These are phyloP conservation scores for Manihot esculenta DNA, from an alignment of 441 rosid genomes.

Conservation along the genomic window DNA sequence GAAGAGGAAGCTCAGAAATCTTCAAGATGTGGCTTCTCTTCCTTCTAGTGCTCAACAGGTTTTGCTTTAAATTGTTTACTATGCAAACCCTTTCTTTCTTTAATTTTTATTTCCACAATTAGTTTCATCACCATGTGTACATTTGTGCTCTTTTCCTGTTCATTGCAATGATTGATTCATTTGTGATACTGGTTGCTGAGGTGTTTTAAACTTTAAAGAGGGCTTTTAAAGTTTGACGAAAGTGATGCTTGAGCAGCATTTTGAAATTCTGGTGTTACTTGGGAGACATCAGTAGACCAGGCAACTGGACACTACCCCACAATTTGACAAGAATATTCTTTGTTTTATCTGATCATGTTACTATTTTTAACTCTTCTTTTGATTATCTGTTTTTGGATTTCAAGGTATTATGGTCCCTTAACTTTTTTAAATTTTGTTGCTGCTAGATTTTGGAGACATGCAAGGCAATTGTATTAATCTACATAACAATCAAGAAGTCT, in stretches of 20 bases:
- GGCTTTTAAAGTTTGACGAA: neutral
- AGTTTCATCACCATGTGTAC: slow-evolving; percentile 7
- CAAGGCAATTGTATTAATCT: neutral
- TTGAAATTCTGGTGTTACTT: neutral
- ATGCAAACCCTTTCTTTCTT: too few relatives aligned
- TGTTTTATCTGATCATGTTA: slow-evolving; percentile 3
- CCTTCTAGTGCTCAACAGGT: slow-evolving; percentile 27
- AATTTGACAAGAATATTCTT: slow-evolving; percentile 8
- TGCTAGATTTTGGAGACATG: neutral
- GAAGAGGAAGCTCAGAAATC: slow-evolving; percentile 47
- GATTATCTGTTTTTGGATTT: neutral
- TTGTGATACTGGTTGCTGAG: slow-evolving; percentile 16
- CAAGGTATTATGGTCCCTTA: neutral
- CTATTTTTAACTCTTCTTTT: too few relatives aligned
- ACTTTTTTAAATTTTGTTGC: neutral
- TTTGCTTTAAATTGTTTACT: neutral
- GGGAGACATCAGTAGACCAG: slow-evolving; percentile 11
- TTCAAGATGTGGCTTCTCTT: slow-evolving; percentile 36
- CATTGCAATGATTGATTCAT: slow-evolving; percentile 8
- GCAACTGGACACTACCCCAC: slow-evolving; percentile 2
- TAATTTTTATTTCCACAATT: too few relatives aligned
- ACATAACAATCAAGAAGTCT: neutral
- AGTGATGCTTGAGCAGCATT: slow-evolving; percentile 3
- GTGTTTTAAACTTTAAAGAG: slow-evolving; percentile 14
- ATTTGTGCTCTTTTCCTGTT: slow-evolving; percentile 5